Evolutionary conservation across 2,329 filamentous ascomycete species (phyloP), one percentile per base, ranked within the genome.

Genomic region (Lecanoromycetidae sp.): DNA sequence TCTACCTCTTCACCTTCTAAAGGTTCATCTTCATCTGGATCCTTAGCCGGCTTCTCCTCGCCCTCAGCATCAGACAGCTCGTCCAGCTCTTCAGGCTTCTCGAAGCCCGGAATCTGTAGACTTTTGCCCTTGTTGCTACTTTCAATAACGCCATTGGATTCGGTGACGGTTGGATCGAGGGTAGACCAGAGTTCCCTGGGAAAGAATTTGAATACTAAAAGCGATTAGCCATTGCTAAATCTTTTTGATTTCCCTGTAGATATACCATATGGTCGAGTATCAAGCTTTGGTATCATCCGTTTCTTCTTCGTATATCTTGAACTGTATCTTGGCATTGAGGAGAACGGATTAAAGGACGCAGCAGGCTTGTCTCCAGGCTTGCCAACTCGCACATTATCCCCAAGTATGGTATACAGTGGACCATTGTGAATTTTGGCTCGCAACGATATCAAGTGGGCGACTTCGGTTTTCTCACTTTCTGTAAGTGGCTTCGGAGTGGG

Each of bases 251-350:
- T 10, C 8, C 5, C 7, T 5, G 7, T 10, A 13, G 20, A 66
- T 70, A 61, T 58, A 77, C 75, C 66, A 57, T 77, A 79, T 17
- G 73, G 66, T 35, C 74, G 63, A 19, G 68, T 71, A 39, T 68
- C 66, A 17, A 80, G 61, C 51, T 71, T 70, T 0, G 77, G 77
- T 8, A 79, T 57, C 17, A 65, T 69, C 50, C 74, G 65, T 54
- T 70, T 69, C 55, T 75, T 74, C 53, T 74, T 76, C 46, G 71
- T 64, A 59, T 78, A 80, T 56, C 71, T 73, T 45, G 73, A 67
- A 13, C 71, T 71, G 57, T 77, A 81, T 0, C 75, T 77, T 32
- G 74, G 73, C 61, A 79, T 79, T 46, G 75, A 74, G 35, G 72
- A 68, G 56, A 81, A 81, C 2, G 77, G 74, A 58, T 81, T 75